Evolutionary conservation across 2,329 filamentous ascomycete species (phyloP).

Genomic region (Botrytis tulipae): DNA sequence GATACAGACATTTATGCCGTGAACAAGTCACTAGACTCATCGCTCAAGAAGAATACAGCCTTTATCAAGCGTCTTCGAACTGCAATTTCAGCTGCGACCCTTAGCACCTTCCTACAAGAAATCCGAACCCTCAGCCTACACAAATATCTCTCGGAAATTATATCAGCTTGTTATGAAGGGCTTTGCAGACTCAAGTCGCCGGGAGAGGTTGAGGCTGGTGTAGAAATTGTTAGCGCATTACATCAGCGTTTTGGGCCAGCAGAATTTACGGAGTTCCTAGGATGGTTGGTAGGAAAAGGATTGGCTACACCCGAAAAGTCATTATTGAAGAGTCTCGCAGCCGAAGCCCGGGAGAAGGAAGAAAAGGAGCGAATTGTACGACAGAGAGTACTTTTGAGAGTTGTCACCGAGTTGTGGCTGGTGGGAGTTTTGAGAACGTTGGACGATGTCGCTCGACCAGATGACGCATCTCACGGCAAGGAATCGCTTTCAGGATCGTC

Average conservation of each 20-base stretch:
- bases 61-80: constrained; percentile 97
- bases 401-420: constrained; percentile 95
- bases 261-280: constrained; percentile 88
- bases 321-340: constrained; percentile 71
- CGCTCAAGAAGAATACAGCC: constrained; percentile 95
- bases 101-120: constrained; percentile 83
- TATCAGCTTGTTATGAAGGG: constrained; percentile 92
- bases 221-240: constrained; percentile 91
- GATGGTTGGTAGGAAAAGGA: constrained; percentile 88
- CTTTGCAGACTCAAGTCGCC: constrained; percentile 88
- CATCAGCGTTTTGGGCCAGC: constrained; percentile 89
- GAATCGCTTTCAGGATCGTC: constrained; percentile 46
- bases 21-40: constrained; percentile 81
- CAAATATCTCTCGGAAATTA: constrained; percentile 96
- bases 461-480: constrained; percentile 56
- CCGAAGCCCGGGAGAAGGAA: constrained; percentile 86
- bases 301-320: constrained; percentile 88
- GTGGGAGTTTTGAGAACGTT: constrained; percentile 84
- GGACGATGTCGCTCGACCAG: constrained; percentile 61
- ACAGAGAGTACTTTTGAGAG: constrained; percentile 80
- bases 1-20: constrained; percentile 45
- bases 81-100: constrained; percentile 75
- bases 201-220: constrained; percentile 85
- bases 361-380: constrained; percentile 89
- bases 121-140: constrained; percentile 86